Percentiles rank a stretch among this genome's conserved stretches.
phyloP scores from a whole-genome alignment of 495 filamentous ascomycete species.

The Lasiosphaeria miniovina region DNA sequence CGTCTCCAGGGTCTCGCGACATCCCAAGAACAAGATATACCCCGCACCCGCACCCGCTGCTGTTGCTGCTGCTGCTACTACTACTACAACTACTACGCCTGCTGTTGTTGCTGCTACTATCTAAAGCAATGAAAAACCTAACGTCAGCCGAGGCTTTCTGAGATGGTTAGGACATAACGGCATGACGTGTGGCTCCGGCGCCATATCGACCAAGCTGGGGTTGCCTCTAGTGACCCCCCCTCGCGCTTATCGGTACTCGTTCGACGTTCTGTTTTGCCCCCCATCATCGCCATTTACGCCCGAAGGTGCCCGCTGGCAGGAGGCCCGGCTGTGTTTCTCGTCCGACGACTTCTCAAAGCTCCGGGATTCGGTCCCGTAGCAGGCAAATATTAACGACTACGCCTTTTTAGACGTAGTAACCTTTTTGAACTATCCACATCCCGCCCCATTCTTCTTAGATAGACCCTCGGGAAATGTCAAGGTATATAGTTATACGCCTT shows the following conservation, averaged over 20 bases:
- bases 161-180: constrained; percentile 11
- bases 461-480: constrained; percentile 6
- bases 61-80: too few relatives aligned
- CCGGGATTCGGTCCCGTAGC: constrained; percentile 8
- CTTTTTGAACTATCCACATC: constrained; percentile 7
- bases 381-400: constrained; percentile 7
- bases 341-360: constrained; percentile 10
- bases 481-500: constrained; percentile 8
- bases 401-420: background rate
- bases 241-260: constrained; percentile 8
- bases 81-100: background rate
- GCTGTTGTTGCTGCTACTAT: background rate
- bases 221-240: constrained; percentile 2
- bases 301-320: constrained; percentile 11
- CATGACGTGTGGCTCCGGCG: constrained; percentile 11
- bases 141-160: constrained; percentile 7
- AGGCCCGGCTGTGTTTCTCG: constrained; percentile 8
- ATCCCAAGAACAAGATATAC: constrained; percentile 6
- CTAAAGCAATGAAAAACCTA: constrained; percentile 1
- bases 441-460: constrained; percentile 10
- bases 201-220: constrained; percentile 7
- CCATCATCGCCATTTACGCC: constrained; percentile 7
- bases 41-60: constrained; percentile 1
- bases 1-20: constrained; percentile 9
- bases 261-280: constrained; percentile 13